A percentile compares a stretch with the other conserved stretches of the same genome.
phyloP scores from a whole-genome alignment of 202 grass and related monocot species.

The Zoysia matrella region DNA sequence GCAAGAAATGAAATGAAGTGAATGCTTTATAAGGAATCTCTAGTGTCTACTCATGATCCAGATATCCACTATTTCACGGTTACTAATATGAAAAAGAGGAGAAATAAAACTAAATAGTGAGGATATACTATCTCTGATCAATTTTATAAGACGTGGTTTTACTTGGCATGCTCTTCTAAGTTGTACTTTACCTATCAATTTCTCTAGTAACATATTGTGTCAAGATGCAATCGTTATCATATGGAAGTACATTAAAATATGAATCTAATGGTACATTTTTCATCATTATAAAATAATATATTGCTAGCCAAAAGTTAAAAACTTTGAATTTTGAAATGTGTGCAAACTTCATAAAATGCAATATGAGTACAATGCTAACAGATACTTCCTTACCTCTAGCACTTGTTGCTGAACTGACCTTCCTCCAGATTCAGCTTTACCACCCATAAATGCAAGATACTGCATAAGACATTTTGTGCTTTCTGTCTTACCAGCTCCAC shows the following conservation, averaged over 20 bases:
- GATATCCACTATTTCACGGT: slow-evolving; percentile 29
- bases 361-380: not conserved
- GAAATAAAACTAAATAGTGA: slow-evolving; percentile 32
- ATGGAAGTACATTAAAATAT: not conserved
- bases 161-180: not conserved
- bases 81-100: slow-evolving; percentile 26
- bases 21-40: slow-evolving; percentile 22
- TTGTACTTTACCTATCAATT: not conserved
- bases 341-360: not conserved
- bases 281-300: not conserved
- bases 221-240: not conserved
- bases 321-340: not conserved
- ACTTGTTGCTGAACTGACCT: slow-evolving; percentile 95
- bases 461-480: slow-evolving; percentile 98
- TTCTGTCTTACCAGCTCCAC: slow-evolving; percentile 99
- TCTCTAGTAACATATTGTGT: not conserved
- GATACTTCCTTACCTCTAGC: slow-evolving; percentile 68
- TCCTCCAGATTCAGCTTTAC: slow-evolving; percentile 70
- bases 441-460: slow-evolving; percentile 98
- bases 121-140: not conserved
- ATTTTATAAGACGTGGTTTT: not conserved
- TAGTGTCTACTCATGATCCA: slow-evolving; percentile 36
- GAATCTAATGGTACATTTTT: not conserved
- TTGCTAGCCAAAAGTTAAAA: not conserved
- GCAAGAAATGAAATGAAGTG: slow-evolving; percentile 10